Conservation (phyloP, 73 alveolate species). For the Paramecium pentaurelia region DNA sequence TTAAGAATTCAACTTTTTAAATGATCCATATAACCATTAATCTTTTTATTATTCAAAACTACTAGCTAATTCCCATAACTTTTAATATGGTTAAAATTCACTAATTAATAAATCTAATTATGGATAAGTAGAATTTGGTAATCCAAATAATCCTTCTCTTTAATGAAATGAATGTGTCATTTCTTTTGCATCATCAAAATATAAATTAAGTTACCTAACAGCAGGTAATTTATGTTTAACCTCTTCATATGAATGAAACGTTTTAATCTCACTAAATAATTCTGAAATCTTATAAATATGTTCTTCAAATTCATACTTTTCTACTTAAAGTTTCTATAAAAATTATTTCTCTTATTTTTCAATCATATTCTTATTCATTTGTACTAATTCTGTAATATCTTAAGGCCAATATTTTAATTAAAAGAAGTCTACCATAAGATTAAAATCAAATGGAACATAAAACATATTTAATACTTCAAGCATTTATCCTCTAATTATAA, state of each 20-base stretch:
- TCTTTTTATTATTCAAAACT: not conserved
- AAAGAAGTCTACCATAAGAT: not conserved
- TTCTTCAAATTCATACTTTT: not conserved
- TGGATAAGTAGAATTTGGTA: not conserved
- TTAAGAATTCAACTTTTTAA: not conserved
- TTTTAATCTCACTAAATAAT: not conserved
- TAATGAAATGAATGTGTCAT: not conserved
- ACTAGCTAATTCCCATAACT: not conserved
- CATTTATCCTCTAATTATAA: not conserved
- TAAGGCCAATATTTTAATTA: not conserved
- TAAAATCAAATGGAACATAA: not conserved
- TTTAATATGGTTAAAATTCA: conserved; percentile 23
- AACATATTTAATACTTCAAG: not conserved
- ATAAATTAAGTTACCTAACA: not conserved
- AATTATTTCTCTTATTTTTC: not conserved
- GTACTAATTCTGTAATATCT: not conserved
- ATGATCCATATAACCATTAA: not conserved
- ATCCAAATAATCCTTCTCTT: not conserved
- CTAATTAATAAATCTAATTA: not conserved
- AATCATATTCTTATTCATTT: not conserved
- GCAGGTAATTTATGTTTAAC: not conserved
- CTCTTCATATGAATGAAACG: not conserved
- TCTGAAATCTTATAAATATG: not conserved
- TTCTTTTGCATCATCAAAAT: conserved; percentile 10
- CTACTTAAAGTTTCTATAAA: not conserved